Base-by-base conservation (phyloP, 1,284 basidiomycete genomes). In the Microstroma glucosiphilum region DNA sequence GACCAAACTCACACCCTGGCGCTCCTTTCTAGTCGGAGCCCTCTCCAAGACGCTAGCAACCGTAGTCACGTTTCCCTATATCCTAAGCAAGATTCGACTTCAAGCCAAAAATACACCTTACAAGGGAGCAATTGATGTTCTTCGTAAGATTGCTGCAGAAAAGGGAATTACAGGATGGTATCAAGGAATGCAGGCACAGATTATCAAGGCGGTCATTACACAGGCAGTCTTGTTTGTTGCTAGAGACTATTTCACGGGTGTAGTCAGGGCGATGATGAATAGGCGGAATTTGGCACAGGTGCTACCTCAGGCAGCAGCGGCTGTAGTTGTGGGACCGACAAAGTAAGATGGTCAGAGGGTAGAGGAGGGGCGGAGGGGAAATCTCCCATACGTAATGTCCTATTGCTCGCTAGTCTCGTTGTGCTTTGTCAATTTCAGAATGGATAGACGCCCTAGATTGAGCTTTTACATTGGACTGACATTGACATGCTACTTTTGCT, bases 1-100 rank as follows among this genome's bases (percentile, higher is more conserved):
- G 2, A 37, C 30, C 30, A 91, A 89, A 73, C 84, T 93, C 77
- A 86, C 87, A 0, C 90, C 93, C 0, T 87, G 86, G 72, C 84
- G 87, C 80, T 85, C 88, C 7, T 99, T 99, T 82, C 70, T 88
- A 53, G 82, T 97, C 25, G 96, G 96, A n/a, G 91, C 94, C 19
- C 78, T 90, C 49, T 93, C 91, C 80, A 99, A 99, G 84, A 92
- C 91, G 6, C 84, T 98, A 63, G 96, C 96, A 1, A 99, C 96
- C 1, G 67, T 79, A 6, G 73, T 81, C 60, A 69, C 66, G 11
- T 77, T 79, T 64, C 73, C 79, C 7, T 78, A 80, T 69, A 92
- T 92, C 70, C 90, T 94, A 89, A 92, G 94, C 61, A 99, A 99
- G 84, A 91, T 97, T 48, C 87, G 94, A 54, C 89, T 99, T 37